Conservation (phyloP, 371 early-diverging fungal species). For the Haplosporangium sp. region DNA sequence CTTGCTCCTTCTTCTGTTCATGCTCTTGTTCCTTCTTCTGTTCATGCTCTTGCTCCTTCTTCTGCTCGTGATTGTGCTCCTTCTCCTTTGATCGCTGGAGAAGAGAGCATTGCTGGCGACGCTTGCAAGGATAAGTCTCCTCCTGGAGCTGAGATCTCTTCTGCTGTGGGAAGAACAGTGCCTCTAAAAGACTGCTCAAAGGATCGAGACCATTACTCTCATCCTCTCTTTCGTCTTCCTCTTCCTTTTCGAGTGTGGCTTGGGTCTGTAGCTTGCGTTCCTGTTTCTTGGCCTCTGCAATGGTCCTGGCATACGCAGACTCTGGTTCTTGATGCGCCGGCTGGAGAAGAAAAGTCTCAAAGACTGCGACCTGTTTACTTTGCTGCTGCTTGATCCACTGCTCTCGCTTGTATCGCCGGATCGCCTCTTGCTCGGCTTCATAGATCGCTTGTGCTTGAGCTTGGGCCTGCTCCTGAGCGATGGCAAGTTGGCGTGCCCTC, state of each 20-base stretch:
- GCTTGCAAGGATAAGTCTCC: conserved; percentile 36
- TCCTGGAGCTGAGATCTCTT: conserved; percentile 22
- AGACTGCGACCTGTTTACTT: conserved; percentile 4
- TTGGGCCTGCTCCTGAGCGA: conserved; percentile 11
- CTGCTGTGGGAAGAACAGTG: conserved; percentile 34
- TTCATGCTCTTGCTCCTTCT: conserved; percentile 2
- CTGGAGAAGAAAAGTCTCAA: conserved; percentile 16
- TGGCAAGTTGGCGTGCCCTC: conserved; percentile 12
- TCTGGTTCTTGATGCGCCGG: conserved; percentile 12
- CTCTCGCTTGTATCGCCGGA: conserved; percentile 18
- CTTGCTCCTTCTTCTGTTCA: not conserved
- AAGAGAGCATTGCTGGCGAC: conserved; percentile 14
- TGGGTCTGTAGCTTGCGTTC: conserved; percentile 8
- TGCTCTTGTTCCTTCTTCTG: not conserved
- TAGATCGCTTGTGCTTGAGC: conserved; percentile 21
- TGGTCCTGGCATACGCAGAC: conserved; percentile 8
- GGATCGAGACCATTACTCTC: conserved; percentile 6
- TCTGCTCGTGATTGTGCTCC: conserved; percentile 3
- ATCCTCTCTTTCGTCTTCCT: not conserved
- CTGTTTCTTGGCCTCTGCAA: conserved; percentile 9
- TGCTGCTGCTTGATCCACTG: conserved; percentile 15
- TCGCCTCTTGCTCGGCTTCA: conserved; percentile 32
- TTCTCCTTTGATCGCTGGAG: not conserved
- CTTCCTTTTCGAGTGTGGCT: conserved; percentile 1
- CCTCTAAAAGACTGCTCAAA: conserved; percentile 23